Evolutionary conservation across 108 stramenopile species (phyloP), one percentile per base, ranked within the genome.

Genomic region (Seminavis robusta): DNA sequence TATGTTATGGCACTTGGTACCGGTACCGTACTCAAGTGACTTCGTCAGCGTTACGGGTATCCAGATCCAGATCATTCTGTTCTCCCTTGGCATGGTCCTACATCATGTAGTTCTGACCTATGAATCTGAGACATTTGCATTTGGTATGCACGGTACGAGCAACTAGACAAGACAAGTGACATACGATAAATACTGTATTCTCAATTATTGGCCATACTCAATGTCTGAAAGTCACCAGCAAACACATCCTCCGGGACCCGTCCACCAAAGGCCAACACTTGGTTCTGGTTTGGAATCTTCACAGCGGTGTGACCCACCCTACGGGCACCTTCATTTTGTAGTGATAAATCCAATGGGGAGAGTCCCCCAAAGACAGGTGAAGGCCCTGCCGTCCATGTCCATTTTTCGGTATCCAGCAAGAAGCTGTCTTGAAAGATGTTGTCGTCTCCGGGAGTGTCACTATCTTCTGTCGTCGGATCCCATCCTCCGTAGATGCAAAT

Each of bases 401-500:
- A 92, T 3, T 60, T 73, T 23, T 69, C 67, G 5, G 86, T 86
- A 41, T 92, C 76, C 37, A 92, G 65, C 50, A 86, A 57, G 56
- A 74, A 88, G 17, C 76, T 71, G 46, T 79, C 83, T 17, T 81
- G 64, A 55, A 88, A 92, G 38, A 92, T 83, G 1, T 76, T 61
- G 32, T 75, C 78, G 21, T 71, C 78, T 36, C 73, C 68, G 1
- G 28, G 48, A 9, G 21, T 41, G 24, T 41, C 45, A 10, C 65
- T 56, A 48, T 74, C 81, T 46, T 84, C 86, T 0, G 65, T 78
- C 56, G 86, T 86, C 16, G 84, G 86, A 64, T 92, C 91, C 91
- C 91, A 93, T 39, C 91, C 91, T 8, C 91, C 91, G 52, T 88
- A 86, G 33, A 93, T 72, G 41, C 86, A 53, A 25, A 93, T 85